A percentile compares a stretch with the other conserved stretches of the same genome.
Evolutionary conservation across 495 filamentous ascomycete species (phyloP).

Genomic region (Friedmanniomyces simplex): DNA sequence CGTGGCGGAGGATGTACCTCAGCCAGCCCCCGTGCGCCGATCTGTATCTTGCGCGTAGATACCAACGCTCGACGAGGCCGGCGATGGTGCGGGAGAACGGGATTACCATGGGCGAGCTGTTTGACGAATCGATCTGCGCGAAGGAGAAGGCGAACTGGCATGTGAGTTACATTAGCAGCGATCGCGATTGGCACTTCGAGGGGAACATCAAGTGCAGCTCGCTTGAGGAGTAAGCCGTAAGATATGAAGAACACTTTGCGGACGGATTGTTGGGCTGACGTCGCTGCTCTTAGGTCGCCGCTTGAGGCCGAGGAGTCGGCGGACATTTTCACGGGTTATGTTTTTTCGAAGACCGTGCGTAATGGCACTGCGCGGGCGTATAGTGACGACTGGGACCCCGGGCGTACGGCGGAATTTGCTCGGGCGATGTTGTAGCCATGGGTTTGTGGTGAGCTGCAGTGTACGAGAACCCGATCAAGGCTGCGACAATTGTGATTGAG

Average conservation of each 20-base stretch:
- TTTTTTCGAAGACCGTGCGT: background rate
- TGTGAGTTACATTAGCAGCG: conserved; percentile 9
- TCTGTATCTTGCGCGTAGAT: conserved; percentile 22
- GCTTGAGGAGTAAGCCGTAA: too few relatives aligned
- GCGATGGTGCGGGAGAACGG: conserved; percentile 15
- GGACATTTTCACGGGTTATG: background rate
- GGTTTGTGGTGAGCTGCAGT: too few relatives aligned
- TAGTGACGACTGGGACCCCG: conserved; percentile 1
- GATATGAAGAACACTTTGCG: background rate
- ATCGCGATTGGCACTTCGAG: conserved; percentile 26
- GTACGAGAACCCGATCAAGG: too few relatives aligned
- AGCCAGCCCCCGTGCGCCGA: conserved; percentile 17
- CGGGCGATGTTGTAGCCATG: background rate
- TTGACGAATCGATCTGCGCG: background rate
- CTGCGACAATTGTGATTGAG: too few relatives aligned
- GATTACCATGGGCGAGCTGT: conserved; percentile 21
- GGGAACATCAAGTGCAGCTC: conserved; percentile 7
- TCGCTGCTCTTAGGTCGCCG: background rate
- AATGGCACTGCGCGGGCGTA: background rate
- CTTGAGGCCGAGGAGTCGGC: background rate
- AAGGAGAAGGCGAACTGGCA: conserved; percentile 6
- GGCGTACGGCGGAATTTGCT: background rate
- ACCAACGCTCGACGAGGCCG: conserved; percentile 5
- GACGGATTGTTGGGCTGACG: background rate
- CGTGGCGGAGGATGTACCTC: conserved; percentile 23